Conservation (phyloP, 1,139 yeast genomes). For the Pichia sp. region DNA sequence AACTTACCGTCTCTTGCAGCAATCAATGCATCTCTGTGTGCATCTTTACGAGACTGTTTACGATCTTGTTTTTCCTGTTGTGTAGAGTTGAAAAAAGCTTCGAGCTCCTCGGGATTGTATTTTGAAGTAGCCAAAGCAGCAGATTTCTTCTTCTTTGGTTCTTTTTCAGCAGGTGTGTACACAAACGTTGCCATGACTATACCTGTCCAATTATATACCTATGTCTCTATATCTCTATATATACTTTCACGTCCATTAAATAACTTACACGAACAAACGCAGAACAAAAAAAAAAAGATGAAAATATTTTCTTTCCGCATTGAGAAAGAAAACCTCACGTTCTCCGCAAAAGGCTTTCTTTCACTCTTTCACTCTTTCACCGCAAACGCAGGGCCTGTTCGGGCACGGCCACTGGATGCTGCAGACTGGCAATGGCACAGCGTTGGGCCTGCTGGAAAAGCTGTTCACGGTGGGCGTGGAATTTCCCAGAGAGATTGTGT, state of each 20-base stretch:
- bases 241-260: too few relatives aligned
- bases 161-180: neutral
- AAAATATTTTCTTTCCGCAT: too few relatives aligned
- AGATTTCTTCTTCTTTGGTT: neutral
- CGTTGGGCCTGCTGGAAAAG: constrained; percentile 1
- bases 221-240: too few relatives aligned
- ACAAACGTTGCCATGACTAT: constrained; percentile 3
- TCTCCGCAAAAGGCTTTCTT: too few relatives aligned
- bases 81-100: constrained; percentile 47
- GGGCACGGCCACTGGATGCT: neutral
- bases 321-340: too few relatives aligned
- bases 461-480: neutral
- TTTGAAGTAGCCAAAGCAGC: too few relatives aligned
- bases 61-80: constrained; percentile 43
- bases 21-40: constrained; percentile 64
- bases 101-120: constrained; percentile 26
- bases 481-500: neutral
- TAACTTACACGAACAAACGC: too few relatives aligned
- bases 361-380: too few relatives aligned
- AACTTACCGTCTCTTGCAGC: constrained; percentile 86
- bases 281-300: too few relatives aligned
- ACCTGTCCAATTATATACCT: neutral
- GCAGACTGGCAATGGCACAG: constrained; percentile 1
- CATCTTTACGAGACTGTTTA: constrained; percentile 50
- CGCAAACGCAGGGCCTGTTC: too few relatives aligned